Percentiles rank a stretch among this genome's conserved stretches.
phyloP scores from a whole-genome alignment of 345 rosid genomes.

The Alliaria petiolata region DNA sequence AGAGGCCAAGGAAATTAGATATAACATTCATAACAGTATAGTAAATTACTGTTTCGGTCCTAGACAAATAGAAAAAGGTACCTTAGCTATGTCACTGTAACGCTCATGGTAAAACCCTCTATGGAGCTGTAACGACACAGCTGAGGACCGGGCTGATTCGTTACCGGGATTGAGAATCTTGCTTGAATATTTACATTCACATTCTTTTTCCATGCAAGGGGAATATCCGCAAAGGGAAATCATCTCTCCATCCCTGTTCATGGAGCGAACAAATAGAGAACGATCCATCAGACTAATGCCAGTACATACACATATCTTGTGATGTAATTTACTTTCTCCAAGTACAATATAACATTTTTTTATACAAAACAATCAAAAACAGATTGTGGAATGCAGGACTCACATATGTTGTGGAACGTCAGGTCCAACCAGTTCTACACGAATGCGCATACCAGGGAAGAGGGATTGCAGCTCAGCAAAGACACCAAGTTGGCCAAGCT shows the following conservation, averaged over 20 bases:
- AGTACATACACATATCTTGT: slow-evolving; percentile 12
- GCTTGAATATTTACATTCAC: slow-evolving; percentile 51
- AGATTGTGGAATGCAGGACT: slow-evolving; percentile 23
- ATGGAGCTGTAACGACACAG: slow-evolving; percentile 51
- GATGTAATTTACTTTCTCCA: neutral
- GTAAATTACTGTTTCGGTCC: neutral
- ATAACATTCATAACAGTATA: no score
- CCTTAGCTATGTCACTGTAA: slow-evolving; percentile 55
- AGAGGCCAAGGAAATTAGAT: neutral
- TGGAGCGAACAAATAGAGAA: neutral
- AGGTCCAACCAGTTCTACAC: slow-evolving; percentile 75
- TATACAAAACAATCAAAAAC: no score
- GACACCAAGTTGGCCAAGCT: slow-evolving; percentile 77
- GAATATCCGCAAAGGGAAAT: slow-evolving; percentile 43
- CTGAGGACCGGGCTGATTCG: no score
- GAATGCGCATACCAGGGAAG: slow-evolving; percentile 60
- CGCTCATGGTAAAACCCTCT: slow-evolving; percentile 82
- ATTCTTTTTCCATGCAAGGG: slow-evolving; percentile 52
- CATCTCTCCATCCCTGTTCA: slow-evolving; percentile 63
- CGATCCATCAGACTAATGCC: neutral
- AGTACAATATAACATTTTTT: neutral
- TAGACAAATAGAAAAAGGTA: neutral
- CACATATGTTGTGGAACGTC: slow-evolving; percentile 69
- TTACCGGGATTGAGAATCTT: slow-evolving; percentile 1
- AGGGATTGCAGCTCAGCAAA: slow-evolving; percentile 80